Evolutionary conservation across 495 filamentous ascomycete species (phyloP), one percentile per base, ranked within the genome.

Genomic region (Tuber aestivum): DNA sequence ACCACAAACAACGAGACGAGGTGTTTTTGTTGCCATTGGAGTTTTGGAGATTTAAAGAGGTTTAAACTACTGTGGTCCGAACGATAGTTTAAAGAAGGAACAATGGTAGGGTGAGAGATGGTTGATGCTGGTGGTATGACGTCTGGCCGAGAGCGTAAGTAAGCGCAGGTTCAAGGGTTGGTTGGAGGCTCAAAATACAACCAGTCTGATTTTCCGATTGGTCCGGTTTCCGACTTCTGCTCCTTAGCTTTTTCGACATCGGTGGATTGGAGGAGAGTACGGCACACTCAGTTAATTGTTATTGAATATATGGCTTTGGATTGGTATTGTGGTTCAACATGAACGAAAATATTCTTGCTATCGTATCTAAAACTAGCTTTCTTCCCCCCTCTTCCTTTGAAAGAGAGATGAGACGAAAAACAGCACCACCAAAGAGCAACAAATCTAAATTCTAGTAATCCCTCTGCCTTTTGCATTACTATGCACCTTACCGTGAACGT

Each of bases 1-100:
- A 72, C 95, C 95, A 71, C 92, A 95, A 70, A 99, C 94, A 56
- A 98, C 89, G 21, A 99, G 85, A 71, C 75, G 82, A n/a, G 75
- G 75, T 41, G 38, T 56, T 72, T 56, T 74, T n/a, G 72, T 48
- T 69, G 79, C n/a, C 79, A 81, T 81, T 68, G 41, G 41, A 68
- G 68, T 18, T 40, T 16, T 35, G 56, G 56, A 32, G 27, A 35
- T 65, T 65, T 35, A 7, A 35, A 65, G 27, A 32, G 32, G 27
- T 1, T 65, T 65, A 6, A 35, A 35, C 18, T 71, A 44, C 48
- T 18, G 70, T 71, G 35, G 70, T 5, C n/a, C 10, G 70, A 45
- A 32, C 27, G 70, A 42, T 71, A n/a, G n/a, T n/a, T n/a, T n/a
- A 20, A 32, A 35, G 42, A 41, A n/a, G 70, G 27, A 20, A 7